Evolutionary conservation across 306 rosid species (phyloP), one percentile per base, ranked within the genome.

Genomic region (Trifolium fragiferum): DNA sequence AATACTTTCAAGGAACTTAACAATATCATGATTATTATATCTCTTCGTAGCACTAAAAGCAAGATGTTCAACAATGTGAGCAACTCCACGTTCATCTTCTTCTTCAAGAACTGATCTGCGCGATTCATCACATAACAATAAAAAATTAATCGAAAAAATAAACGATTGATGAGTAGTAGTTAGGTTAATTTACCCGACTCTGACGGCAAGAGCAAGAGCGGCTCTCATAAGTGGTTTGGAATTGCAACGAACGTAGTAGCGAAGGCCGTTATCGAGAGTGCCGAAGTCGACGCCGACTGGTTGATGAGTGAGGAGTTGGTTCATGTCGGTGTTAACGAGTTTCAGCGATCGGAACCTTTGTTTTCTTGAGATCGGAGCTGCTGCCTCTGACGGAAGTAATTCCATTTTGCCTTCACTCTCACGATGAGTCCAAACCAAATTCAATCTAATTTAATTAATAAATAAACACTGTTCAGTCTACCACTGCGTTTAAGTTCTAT

Each of bases 1-100:
- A 15, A 91, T 84, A 33, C 97, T 93, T 73, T 93, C 98, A 41
- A 93, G 98, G 59, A 93, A 91, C 46, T 88, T 91, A 75, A 93
- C 73, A 16, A 93, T 91, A 68, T 93, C 98, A 69, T 91, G 97
- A 70, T 94, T 90, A 62, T 91, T 89, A 81, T 93, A 93, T 44
- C 78, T 87, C 86, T 61, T 64, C 3, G 97, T 91, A 69, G 98
- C 98, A 78, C 97, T 93, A 72, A 93, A 93, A 66, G 98, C 96
- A 76, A 93, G 98, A 68, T 93, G 98, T 88, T 93, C 98, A 55
- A 93, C 90, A 72, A 93, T 86, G 87, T 93, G 98, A 68, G 97
- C 97, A 79, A 93, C 94, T 78, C 98, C 98, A 10, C 98, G 97
- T 59, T 93, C 96, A 41, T 89, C 93, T 59, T 93, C 98, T 82